Conservation (phyloP, 768 basidiomycete species). For the Fomitopsis pulvina region DNA sequence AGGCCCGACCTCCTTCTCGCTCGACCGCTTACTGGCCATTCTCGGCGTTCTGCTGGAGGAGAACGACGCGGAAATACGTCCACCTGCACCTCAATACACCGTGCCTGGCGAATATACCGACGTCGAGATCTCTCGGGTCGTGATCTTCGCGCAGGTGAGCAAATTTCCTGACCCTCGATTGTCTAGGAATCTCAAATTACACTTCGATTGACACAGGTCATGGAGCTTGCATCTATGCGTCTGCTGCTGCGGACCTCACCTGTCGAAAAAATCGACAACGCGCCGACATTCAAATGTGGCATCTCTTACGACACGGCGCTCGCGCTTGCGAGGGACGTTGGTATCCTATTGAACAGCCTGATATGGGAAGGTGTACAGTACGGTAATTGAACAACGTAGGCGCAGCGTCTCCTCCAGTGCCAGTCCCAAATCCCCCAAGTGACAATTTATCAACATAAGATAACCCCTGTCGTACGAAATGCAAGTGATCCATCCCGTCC, state of each 20-base stretch:
- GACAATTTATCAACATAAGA: neutral
- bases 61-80: conserved; percentile 47
- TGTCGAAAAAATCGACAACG: conserved; percentile 58
- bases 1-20: conserved; percentile 71
- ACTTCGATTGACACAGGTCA: conserved; percentile 54
- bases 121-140: conserved; percentile 60
- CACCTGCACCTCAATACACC: conserved; percentile 38
- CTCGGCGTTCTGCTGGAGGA: conserved; percentile 74
- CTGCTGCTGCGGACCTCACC: conserved; percentile 61
- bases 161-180: too few species aligned
- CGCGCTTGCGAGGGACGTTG: conserved; percentile 50
- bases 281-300: conserved; percentile 68
- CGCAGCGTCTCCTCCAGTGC: neutral
- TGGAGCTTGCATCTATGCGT: conserved; percentile 57
- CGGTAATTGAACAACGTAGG: too few species aligned
- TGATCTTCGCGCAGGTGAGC: conserved; percentile 39
- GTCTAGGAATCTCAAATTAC: too few species aligned
- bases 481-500: neutral
- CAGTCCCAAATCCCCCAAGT: neutral
- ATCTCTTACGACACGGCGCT: conserved; percentile 54
- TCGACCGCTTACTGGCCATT: conserved; percentile 77
- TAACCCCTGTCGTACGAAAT: neutral
- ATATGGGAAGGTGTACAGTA: conserved; percentile 47
- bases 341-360: conserved; percentile 54
- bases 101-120: conserved; percentile 66